Base-by-base conservation (phyloP, 2,329 filamentous ascomycete species). In the Trichoderma sp. region DNA sequence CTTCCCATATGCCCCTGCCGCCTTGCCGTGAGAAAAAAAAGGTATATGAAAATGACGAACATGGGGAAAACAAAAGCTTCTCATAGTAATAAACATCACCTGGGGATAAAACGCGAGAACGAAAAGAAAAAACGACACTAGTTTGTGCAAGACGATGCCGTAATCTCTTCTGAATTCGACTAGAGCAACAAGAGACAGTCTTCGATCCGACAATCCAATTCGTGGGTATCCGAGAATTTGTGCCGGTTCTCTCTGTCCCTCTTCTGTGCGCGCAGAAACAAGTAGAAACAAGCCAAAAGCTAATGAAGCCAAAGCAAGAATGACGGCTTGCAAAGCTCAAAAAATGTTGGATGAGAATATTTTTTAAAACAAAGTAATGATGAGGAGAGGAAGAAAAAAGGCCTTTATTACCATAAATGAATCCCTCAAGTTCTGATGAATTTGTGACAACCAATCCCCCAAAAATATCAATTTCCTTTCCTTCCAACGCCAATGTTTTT, bases 341-440 rank as follows among this genome's bases (percentile, higher is more conserved):
- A 27, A 50, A 24, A 31, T 8, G 4, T 29, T n/a, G 38, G 45
- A 69, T 53, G 11, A 33, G 8, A 14, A 21, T 3, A 24, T 3
- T 29, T 50, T 9, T n/a, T 53, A 65, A 75, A 72, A 68, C 60
- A 16, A 76, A 63, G 5, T 45, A 33, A 31, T 45, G 27, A 62
- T 76, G 76, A 56, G 14, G 65, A 73, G 68, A 66, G 35, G 71
- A 68, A 77, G 21, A 38, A 63, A 76, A 74, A 75, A 66, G 24
- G 27, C 67, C 74, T 75, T 66, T 71, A 75, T 71, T 75, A 71
- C 66, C 74, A 64, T 75, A 71, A 64, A 65, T 67, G 65, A 69
- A 60, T 64, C 16, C 31, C 21, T 24, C 29, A 50, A 63, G 33
- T 27, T 12, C 63, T 64, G n/a, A 35, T 35, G n/a, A 50, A 63